Evolutionary conservation across 495 filamentous ascomycete genomes (phyloP).

Genomic region (Antarctomyces pellizariae): DNA sequence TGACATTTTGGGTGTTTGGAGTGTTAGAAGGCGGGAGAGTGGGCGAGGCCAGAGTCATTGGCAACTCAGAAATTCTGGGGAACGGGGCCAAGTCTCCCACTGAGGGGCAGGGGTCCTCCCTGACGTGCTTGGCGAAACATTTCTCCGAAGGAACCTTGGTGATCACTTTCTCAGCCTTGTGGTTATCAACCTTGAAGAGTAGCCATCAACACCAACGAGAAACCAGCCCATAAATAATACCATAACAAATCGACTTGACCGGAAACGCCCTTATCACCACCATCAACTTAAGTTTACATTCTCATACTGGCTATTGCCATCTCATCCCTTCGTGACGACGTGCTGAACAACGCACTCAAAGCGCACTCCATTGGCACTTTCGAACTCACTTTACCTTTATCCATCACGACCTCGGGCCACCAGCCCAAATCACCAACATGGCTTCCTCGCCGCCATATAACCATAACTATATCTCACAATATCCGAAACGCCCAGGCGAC

Average conservation of each 20-base stretch:
- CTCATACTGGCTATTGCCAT: background rate
- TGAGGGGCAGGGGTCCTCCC: background rate
- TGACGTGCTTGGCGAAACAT: background rate
- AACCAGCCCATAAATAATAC: too few relatives aligned
- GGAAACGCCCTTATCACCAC: background rate
- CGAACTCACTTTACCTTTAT: background rate
- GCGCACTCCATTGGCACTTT: background rate
- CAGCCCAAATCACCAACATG: conserved; percentile 19
- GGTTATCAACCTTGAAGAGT: too few relatives aligned
- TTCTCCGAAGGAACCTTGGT: background rate
- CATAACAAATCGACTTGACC: background rate
- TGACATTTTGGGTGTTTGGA: background rate
- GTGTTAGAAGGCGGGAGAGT: background rate
- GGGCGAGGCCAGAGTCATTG: background rate
- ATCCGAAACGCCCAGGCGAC: conserved; percentile 34
- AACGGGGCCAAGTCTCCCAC: background rate
- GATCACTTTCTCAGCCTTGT: background rate
- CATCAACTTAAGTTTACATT: background rate
- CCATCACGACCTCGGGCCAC: background rate
- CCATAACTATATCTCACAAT: conserved; percentile 22
- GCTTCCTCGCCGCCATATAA: conserved; percentile 33
- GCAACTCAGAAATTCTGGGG: background rate
- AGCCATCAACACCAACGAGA: background rate
- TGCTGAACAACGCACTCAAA: background rate
- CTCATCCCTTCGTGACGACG: background rate